Evolutionary conservation across 2,329 filamentous ascomycete species (phyloP), one percentile per base, ranked within the genome.

Genomic region (Colletotrichum magnum): DNA sequence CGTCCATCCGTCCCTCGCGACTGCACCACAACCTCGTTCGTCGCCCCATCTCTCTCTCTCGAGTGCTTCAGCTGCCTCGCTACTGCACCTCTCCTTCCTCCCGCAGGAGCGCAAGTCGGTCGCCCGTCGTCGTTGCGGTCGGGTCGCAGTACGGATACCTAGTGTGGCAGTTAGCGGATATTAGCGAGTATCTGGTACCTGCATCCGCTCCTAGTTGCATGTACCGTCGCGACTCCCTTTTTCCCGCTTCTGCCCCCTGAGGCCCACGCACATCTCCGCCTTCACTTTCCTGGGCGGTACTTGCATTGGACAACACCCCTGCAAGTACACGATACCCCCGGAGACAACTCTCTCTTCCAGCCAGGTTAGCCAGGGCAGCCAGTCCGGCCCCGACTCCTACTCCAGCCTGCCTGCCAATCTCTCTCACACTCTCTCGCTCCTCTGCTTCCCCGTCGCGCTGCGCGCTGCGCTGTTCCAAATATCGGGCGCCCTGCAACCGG

Each of bases 241-340:
- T 66, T 52, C 56, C 66, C 66, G 66, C 62, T 52, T 60, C 48
- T 61, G 32, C 51, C 62, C 61, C 51, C 52, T 61, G 36, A 36
- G 67, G 62, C 63, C 67, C 67, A 69, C 67, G 67, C 57, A 56
- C 51, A 66, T 69, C 62, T 69, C 67, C 66, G 62, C 66, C 67
- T 57, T 67, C 63, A 69, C 56, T 69, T 68, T 48, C 56, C 41
- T 58, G 51, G 51, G 62, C 66, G 62, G 63, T 69, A 61, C 67
- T 69, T 61, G 67, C 67, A 57, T 69, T 45, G 47, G 43, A 48
- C 24, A 6, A 18, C 6, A 67, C 21, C 67, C 67, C 67, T 69
- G 67, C 67, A 67, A 60, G 67, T 69, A 69, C 45, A 69, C 57
- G 57, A 69, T 69, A 69, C 67, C 45, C 36, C 43, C 39, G 45